These are phyloP conservation scores for Avena eriantha DNA, from an alignment of 176 grass and related monocot genomes.

Conservation along the genomic window DNA sequence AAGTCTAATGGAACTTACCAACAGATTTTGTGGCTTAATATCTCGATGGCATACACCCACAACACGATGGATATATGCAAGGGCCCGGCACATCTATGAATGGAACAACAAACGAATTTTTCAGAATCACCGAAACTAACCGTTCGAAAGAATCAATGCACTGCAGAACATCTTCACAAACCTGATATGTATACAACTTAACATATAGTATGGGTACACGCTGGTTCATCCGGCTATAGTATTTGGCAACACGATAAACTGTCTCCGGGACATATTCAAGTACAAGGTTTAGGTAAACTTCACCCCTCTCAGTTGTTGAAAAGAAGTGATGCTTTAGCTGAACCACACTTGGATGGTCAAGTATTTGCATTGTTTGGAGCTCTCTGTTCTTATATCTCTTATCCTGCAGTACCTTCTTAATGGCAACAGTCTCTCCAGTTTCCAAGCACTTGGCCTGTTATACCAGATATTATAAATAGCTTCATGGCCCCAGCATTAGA, in stretches of 20 bases:
- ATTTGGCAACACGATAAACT: slow-evolving; percentile 81
- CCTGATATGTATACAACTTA: slow-evolving; percentile 90
- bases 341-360: slow-evolving; percentile 92
- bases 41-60: slow-evolving; percentile 92
- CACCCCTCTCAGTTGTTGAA: slow-evolving; percentile 88
- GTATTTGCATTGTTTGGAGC: slow-evolving; percentile 90
- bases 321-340: slow-evolving; percentile 95
- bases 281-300: slow-evolving; percentile 94
- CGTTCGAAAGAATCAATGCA: background rate
- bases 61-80: slow-evolving; percentile 90
- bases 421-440: slow-evolving; percentile 89
- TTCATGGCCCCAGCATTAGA: slow-evolving; percentile 27
- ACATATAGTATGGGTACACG: slow-evolving; percentile 79
- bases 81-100: slow-evolving; percentile 85
- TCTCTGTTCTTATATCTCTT: slow-evolving; percentile 98
- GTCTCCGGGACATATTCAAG: slow-evolving; percentile 92
- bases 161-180: slow-evolving; percentile 45
- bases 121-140: slow-evolving; percentile 7
- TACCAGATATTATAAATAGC: slow-evolving; percentile 38
- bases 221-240: slow-evolving; percentile 83
- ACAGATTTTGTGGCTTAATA: slow-evolving; percentile 96
- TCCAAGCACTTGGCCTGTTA: slow-evolving; percentile 89
- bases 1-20: slow-evolving; percentile 59
- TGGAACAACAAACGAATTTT: slow-evolving; percentile 28
- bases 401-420: slow-evolving; percentile 97